phyloP scores from a whole-genome alignment of 2,329 filamentous ascomycete genomes.

The Penicillium sp. region DNA sequence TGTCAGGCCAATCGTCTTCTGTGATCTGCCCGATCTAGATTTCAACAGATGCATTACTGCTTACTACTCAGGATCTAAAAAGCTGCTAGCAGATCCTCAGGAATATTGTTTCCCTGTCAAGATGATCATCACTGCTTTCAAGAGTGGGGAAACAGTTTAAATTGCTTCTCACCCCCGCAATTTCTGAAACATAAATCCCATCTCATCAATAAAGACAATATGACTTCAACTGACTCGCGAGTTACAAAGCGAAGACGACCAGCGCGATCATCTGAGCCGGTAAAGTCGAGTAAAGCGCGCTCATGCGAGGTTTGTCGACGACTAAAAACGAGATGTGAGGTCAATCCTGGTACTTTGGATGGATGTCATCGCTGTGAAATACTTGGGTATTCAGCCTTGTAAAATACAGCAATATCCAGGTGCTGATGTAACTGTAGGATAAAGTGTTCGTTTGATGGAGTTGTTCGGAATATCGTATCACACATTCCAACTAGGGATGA shows the following conservation, averaged over 20 bases:
- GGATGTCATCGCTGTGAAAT: constrained; percentile 17
- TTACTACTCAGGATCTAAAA: background rate
- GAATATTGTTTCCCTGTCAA: too few species aligned
- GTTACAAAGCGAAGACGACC: background rate
- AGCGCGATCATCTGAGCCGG: background rate
- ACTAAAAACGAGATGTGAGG: constrained; percentile 21
- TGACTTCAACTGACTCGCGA: background rate
- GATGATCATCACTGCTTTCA: background rate
- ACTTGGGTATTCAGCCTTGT: constrained; percentile 1
- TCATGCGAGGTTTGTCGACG: constrained; percentile 21
- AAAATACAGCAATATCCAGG: background rate
- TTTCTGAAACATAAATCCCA: background rate
- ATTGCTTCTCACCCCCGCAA: background rate
- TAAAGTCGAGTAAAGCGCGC: constrained; percentile 5
- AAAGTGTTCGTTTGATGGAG: constrained; percentile 7
- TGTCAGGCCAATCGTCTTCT: background rate
- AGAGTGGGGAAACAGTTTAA: background rate
- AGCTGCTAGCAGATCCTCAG: background rate
- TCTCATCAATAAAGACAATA: background rate
- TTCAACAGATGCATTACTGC: background rate
- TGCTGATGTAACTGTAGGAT: background rate
- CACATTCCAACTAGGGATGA: background rate
- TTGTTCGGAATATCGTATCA: background rate
- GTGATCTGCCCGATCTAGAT: background rate
- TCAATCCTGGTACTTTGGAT: constrained; percentile 1